These are phyloP conservation scores for Backusella tuberculispora DNA, from an alignment of 192 early-diverging fungal species.

Conservation along the genomic window DNA sequence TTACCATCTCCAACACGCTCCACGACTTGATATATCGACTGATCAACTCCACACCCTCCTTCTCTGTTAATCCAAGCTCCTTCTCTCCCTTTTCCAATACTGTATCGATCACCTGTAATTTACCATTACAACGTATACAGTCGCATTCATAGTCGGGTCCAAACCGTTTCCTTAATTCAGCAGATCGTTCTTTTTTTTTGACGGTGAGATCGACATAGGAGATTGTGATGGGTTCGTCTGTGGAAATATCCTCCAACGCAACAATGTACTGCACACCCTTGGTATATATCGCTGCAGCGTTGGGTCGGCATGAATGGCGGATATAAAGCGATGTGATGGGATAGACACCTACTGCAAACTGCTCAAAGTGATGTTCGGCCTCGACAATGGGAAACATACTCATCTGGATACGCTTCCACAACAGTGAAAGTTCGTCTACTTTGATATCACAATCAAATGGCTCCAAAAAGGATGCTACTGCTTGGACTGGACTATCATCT, in stretches of 20 bases:
- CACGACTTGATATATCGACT: background rate
- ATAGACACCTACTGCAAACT: constrained; percentile 27
- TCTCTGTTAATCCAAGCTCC: background rate
- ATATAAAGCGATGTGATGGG: constrained; percentile 68
- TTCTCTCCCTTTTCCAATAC: constrained; percentile 2
- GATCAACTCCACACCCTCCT: background rate
- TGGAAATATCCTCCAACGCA: constrained; percentile 53
- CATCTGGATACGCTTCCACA: background rate
- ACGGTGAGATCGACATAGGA: constrained; percentile 62
- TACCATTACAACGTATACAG: constrained; percentile 16
- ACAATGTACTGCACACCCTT: constrained; percentile 50
- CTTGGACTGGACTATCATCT: background rate
- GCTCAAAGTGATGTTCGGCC: constrained; percentile 23
- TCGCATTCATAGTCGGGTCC: constrained; percentile 28
- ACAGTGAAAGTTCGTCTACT: constrained; percentile 3
- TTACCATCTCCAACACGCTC: constrained; percentile 19
- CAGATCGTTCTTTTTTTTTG: constrained; percentile 22
- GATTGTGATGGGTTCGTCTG: constrained; percentile 58
- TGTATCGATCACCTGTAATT: background rate
- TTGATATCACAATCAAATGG: constrained; percentile 18
- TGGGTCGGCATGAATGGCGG: constrained; percentile 67
- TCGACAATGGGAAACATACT: constrained; percentile 24
- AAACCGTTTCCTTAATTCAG: constrained; percentile 22
- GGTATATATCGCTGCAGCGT: constrained; percentile 61
- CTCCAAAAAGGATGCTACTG: background rate